These are phyloP conservation scores for Tranzscheliella williamsii DNA, from an alignment of 1,284 basidiomycete genomes.

Conservation along the genomic window DNA sequence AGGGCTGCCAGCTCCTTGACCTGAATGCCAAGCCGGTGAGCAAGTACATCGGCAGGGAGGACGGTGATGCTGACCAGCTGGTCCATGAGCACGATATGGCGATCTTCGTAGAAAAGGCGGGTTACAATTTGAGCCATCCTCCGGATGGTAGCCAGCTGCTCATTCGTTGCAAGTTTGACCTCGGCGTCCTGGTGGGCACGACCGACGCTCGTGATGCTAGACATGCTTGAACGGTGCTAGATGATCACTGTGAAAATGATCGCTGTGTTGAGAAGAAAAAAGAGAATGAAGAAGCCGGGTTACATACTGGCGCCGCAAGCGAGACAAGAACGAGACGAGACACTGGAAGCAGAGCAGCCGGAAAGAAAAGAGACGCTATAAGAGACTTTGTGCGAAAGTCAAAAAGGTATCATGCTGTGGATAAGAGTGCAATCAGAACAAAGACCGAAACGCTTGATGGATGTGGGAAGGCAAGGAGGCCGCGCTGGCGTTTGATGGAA, in stretches of 20 bases:
- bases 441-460: no score
- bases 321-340: neutral
- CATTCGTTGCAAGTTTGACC: conserved; percentile 41
- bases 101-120: conserved; percentile 90
- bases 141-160: conserved; percentile 50
- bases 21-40: conserved; percentile 80
- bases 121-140: conserved; percentile 85
- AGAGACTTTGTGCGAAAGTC: neutral
- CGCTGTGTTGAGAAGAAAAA: neutral
- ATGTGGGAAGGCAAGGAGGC: no score
- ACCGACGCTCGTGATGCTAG: conserved; percentile 16
- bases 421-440: no score
- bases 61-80: conserved; percentile 86
- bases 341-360: no score
- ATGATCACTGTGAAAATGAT: neutral
- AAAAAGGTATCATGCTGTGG: neutral
- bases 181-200: conserved; percentile 25
- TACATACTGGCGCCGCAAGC: no score
- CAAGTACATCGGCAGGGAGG: conserved; percentile 88
- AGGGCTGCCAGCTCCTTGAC: conserved; percentile 92
- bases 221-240: conserved; percentile 6
- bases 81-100: conserved; percentile 87
- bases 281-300: neutral
- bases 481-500: no score
- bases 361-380: neutral